Base-by-base conservation (phyloP, 148 eudicot species). In the Rhododendron mucronatum region DNA sequence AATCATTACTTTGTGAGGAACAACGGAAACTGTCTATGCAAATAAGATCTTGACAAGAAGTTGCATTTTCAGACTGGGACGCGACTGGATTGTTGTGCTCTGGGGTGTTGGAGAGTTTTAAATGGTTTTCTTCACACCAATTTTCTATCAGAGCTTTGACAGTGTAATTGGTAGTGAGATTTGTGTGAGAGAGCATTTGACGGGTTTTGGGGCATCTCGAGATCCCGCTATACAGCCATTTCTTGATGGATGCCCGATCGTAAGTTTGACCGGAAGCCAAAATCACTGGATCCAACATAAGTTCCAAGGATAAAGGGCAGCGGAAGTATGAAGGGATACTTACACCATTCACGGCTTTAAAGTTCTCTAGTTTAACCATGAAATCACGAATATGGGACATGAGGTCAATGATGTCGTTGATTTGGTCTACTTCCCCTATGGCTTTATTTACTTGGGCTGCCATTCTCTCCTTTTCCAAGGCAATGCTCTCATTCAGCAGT, bases 211-310 rank as follows among this genome's bases (percentile, higher is more conserved):
- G 99, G 91, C 99, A 97, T 65, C 82, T 88, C 44, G 55, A 90
- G 28, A 95, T 82, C 78, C 98, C 98, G 39, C 91, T 83, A 81
- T 94, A 94, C 77, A 97, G 89, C 99, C 99, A 97, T 82, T 81
- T 93, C 61, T 97, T 95, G 73, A 97, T 94, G 47, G 98, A 91
- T 61, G 91, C 89, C 84, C 91, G 92, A 87, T 95, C 98, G 87
- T 93, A 97, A 73, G 99, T 97, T 90, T 92, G 96, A 33, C 99
- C 99, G 50, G 98, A 93, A 78, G 98, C 95, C 83, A 97, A 91
- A 85, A 95, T 97, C 37, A 97, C 96, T 0, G 99, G 99, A 86
- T 97, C 98, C 45, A 84, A 85, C 99, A 97, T 97, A 83, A 97
- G 88, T 61, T 90, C 92, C 82, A 97, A 87, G 44, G 99, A 95